A percentile compares a stretch with the other conserved stretches of the same genome.
phyloP scores from a whole-genome alignment of 2,329 filamentous ascomycete genomes.

The Pseudogymnoascus sp. region DNA sequence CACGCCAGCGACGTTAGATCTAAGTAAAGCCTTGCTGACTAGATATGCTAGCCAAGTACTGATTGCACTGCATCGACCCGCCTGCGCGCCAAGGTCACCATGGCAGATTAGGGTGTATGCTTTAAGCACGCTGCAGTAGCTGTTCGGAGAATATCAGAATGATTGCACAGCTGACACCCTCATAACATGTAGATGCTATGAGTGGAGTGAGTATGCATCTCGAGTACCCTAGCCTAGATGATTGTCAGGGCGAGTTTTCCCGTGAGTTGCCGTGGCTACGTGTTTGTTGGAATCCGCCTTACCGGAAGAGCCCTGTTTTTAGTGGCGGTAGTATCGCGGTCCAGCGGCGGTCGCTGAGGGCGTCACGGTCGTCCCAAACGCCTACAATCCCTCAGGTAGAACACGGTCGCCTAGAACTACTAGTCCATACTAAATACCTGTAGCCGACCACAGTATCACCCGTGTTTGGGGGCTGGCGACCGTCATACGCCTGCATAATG shows the following conservation, averaged over 20 bases:
- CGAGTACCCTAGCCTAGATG: background rate
- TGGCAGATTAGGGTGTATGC: background rate
- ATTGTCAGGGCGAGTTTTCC: background rate
- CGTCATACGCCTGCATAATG: too few relatives aligned
- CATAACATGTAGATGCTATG: background rate
- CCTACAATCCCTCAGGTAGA: too few relatives aligned
- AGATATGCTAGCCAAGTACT: background rate
- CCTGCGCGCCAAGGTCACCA: background rate
- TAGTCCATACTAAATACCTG: too few relatives aligned
- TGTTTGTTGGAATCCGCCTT: too few relatives aligned
- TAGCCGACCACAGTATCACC: too few relatives aligned
- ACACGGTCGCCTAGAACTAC: too few relatives aligned
- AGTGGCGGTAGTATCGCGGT: too few relatives aligned
- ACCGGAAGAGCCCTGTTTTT: too few relatives aligned
- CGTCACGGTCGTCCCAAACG: too few relatives aligned
- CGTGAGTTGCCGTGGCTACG: background rate
- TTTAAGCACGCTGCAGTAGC: background rate
- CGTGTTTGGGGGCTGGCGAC: too few relatives aligned
- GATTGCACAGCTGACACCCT: slow-evolving; percentile 6
- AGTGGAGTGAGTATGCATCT: background rate
- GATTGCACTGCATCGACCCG: background rate
- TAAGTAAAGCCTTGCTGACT: background rate
- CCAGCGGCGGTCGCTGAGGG: too few relatives aligned
- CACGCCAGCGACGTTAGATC: background rate
- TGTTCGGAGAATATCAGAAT: background rate